Evolutionary conservation across 352 stramenopile genomes (phyloP), one percentile per base, ranked within the genome.

Genomic region (Globisporangium splendens): DNA sequence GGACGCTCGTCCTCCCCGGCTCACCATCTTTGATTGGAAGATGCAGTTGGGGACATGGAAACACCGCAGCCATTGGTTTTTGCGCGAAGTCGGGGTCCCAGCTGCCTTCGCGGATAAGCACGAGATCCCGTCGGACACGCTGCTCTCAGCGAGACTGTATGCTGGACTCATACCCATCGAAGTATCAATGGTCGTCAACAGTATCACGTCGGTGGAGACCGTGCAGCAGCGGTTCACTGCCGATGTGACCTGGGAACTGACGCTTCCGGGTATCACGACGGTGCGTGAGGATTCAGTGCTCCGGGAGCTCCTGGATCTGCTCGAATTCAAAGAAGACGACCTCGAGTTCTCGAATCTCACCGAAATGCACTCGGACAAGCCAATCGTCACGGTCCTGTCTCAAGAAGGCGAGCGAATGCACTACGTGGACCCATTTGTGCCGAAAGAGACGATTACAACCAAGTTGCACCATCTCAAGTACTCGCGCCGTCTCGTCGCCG

Each of bases 21-120:
- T 62, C 11, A 69, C 62, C 7, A 17, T 82, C 1, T 87, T 87
- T 41, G 62, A 72, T 13, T 87, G 77, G 77, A 84, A 81, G 50
- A 84, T 87, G 74, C 63, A 80, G 54, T 59, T 82, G 0, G 77
- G 74, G 5, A 65, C 56, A 17, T 87, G 73, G 72, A 70, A 70
- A 3, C 51, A 71, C 53, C 48, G 44, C 20, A 64, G 57, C 10
- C 77, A 84, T 50, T 87, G 77, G 74, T 84, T 87, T 44, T 59
- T 83, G 38, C 76, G 70, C 22, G 65, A 77, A 28, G 50, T 85
- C 13, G 68, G 75, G 43, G 54, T 66, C 3, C 69, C 71, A 0
- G 22, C 60, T 18, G 54, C 62, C 3, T 15, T 15, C 1, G 58
- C 20, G 39, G 13, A 44, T 6, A 41, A 50, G 18, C 11, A 18